phyloP scores from a whole-genome alignment of 805 yeast genomes.

The Candida nanaspora region DNA sequence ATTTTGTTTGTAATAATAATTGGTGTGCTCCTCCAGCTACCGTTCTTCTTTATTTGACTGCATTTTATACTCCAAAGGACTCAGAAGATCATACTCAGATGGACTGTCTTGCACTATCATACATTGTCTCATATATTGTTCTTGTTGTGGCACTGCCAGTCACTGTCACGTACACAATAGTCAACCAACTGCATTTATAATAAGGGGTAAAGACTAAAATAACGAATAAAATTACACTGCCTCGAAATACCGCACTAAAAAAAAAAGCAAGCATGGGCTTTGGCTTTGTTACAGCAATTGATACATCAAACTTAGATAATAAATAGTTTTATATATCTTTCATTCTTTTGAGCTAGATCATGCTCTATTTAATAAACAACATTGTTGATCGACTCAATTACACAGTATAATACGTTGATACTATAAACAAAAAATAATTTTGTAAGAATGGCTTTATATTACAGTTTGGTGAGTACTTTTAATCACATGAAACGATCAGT shows the following conservation, averaged over 20 bases:
- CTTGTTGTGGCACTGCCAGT: constrained; percentile 69
- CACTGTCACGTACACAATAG: constrained; percentile 58
- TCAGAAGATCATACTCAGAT: constrained; percentile 52
- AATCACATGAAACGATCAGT: too few species aligned
- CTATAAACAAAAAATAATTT: neutral
- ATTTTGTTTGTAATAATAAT: constrained; percentile 66
- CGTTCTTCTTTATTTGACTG: constrained; percentile 79
- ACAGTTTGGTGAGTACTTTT: constrained; percentile 1
- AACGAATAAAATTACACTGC: too few species aligned
- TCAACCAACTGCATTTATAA: neutral
- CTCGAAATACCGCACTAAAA: too few species aligned
- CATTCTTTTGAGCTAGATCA: too few species aligned
- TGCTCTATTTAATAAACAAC: too few species aligned
- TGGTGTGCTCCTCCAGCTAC: constrained; percentile 88
- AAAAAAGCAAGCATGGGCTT: too few species aligned
- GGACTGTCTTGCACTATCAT: constrained; percentile 75
- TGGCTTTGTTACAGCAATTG: too few species aligned
- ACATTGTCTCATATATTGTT: constrained; percentile 67
- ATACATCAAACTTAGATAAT: too few species aligned
- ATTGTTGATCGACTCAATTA: too few species aligned
- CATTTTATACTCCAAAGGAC: constrained; percentile 70
- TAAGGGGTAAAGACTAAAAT: too few species aligned
- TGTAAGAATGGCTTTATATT: constrained; percentile 1
- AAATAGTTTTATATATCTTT: too few species aligned
- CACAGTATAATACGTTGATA: too few species aligned